phyloP scores from a whole-genome alignment of 768 basidiomycete species.

The Cyclocybe cylindracea region DNA sequence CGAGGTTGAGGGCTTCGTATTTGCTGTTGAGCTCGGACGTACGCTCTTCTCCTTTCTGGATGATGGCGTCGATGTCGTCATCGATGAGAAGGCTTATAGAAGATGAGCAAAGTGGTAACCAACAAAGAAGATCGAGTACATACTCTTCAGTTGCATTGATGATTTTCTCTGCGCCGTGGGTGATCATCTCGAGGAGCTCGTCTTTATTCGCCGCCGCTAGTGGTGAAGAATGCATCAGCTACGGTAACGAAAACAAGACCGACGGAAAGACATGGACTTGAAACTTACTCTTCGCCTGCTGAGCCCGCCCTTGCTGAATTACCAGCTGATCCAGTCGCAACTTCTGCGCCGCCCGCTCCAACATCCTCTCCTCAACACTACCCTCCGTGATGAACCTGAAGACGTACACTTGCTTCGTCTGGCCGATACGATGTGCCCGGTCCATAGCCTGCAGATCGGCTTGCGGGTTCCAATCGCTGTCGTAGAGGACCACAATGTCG shows the following conservation, averaged over 20 bases:
- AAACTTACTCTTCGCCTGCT: constrained; percentile 69
- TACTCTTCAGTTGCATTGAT: constrained; percentile 80
- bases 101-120: not conserved
- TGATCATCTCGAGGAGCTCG: constrained; percentile 96
- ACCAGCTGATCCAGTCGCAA: constrained; percentile 93
- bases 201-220: constrained; percentile 93
- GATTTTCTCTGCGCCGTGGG: constrained; percentile 96
- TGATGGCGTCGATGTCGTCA: constrained; percentile 94
- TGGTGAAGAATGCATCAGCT: constrained; percentile 1
- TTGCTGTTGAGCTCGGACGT: constrained; percentile 87
- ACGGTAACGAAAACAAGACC: not conserved
- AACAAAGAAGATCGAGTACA: constrained; percentile 22
- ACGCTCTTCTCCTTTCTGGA: constrained; percentile 86
- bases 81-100: constrained; percentile 65
- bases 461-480: constrained; percentile 99
- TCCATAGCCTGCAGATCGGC: constrained; percentile 99
- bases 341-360: constrained; percentile 95
- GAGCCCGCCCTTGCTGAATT: constrained; percentile 92
- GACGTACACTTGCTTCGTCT: constrained; percentile 97
- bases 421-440: constrained; percentile 93
- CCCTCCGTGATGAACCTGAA: constrained; percentile 97
- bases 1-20: constrained; percentile 88
- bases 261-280: not conserved
- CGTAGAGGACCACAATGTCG: constrained; percentile 93
- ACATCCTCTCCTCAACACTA: constrained; percentile 93